phyloP scores from a whole-genome alignment of 2,329 filamentous ascomycete species.

The Diatrype stigma region DNA sequence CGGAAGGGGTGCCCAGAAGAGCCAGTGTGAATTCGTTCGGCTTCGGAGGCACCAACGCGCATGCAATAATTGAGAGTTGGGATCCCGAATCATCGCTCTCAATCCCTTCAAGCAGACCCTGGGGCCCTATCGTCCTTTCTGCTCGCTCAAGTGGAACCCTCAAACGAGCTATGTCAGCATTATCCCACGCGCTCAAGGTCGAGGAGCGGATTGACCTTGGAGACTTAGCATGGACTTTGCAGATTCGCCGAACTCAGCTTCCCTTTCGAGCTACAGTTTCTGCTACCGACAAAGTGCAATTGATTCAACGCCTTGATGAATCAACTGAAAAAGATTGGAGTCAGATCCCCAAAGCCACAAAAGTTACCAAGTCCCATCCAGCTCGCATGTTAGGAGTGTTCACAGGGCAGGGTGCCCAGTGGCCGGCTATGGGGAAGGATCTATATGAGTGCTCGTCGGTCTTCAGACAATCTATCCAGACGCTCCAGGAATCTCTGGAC shows the following conservation, averaged over 20 bases:
- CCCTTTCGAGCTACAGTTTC: too few species aligned
- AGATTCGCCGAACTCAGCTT: neutral
- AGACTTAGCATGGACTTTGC: neutral
- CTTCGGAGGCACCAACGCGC: slow-evolving; percentile 12
- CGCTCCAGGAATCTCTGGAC: neutral
- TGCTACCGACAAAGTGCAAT: neutral
- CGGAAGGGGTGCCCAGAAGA: neutral
- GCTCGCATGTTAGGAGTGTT: slow-evolving; percentile 23
- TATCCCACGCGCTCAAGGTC: neutral
- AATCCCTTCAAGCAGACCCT: neutral
- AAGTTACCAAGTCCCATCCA: too few species aligned
- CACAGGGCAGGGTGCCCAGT: slow-evolving; percentile 32
- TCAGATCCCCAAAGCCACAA: too few species aligned
- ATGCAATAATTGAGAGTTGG: slow-evolving; percentile 13
- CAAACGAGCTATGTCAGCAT: neutral
- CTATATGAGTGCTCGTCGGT: slow-evolving; percentile 10
- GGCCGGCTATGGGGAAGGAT: slow-evolving; percentile 27
- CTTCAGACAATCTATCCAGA: neutral
- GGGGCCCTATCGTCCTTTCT: slow-evolving; percentile 2
- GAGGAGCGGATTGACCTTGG: neutral
- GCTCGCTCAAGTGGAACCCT: slow-evolving; percentile 1
- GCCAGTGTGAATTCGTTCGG: slow-evolving; percentile 9
- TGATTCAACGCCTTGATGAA: neutral
- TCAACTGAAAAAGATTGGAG: too few species aligned
- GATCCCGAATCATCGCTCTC: neutral